These are phyloP conservation scores for Ceratocystis diversiconidia DNA, from an alignment of 2,329 filamentous ascomycete species.

Conservation along the genomic window DNA sequence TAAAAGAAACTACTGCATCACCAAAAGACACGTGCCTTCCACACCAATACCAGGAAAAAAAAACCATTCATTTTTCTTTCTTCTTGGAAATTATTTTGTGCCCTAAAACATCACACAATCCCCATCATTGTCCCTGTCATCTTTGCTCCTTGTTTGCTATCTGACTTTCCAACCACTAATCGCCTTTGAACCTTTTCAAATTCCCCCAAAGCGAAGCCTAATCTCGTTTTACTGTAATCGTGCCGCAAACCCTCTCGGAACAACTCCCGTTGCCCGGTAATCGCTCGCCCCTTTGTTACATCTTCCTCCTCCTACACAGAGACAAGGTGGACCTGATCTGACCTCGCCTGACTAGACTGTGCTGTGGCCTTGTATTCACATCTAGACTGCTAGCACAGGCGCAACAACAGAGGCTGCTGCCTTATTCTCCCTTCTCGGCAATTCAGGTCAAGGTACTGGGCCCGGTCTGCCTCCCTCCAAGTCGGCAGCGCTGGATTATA, in stretches of 20 bases:
- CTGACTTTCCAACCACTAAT: neutral
- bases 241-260: too few relatives aligned
- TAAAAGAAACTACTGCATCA: neutral
- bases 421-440: neutral
- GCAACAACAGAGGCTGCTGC: neutral
- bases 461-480: neutral
- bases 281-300: too few relatives aligned
- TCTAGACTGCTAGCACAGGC: neutral
- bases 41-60: neutral
- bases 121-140: neutral
- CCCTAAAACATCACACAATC: neutral
- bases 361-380: neutral
- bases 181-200: too few relatives aligned
- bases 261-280: too few relatives aligned
- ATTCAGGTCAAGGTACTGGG: neutral
- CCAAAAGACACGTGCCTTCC: neutral
- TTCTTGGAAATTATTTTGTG: neutral
- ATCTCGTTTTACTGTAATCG: too few relatives aligned
- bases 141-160: neutral
- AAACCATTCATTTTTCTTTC: neutral
- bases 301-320: neutral
- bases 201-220: too few relatives aligned
- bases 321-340: neutral
- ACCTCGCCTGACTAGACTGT: too few relatives aligned
- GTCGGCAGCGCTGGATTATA: too few relatives aligned